Evolutionary conservation across 1,284 basidiomycete species (phyloP).

Genomic region (Cystobasidiaceae sp.): DNA sequence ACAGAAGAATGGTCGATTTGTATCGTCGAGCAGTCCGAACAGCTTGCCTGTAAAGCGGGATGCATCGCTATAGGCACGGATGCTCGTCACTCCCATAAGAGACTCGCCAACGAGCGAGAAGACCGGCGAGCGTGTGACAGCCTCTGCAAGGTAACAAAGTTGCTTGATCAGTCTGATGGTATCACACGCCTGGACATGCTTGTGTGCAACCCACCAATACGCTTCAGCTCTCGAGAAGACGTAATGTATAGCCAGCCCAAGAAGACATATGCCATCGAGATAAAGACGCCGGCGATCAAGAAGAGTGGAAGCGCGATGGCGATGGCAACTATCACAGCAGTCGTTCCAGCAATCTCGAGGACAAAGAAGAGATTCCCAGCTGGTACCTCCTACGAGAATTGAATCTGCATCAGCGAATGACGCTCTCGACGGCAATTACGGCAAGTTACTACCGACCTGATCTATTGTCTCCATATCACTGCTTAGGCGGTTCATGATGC

Average conservation of each 20-base stretch:
- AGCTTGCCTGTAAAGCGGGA: conserved; percentile 50
- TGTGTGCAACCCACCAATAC: conserved; percentile 28
- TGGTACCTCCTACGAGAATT: conserved; percentile 1
- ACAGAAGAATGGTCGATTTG: conserved; percentile 46
- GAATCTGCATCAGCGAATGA: conserved; percentile 35
- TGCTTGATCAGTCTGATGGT: not conserved
- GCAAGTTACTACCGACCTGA: conserved; percentile 43
- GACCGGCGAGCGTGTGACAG: conserved; percentile 46
- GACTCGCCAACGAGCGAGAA: conserved; percentile 46
- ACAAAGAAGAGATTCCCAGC: conserved; percentile 22
- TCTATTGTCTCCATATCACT: conserved; percentile 52
- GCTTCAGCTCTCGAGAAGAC: conserved; percentile 51
- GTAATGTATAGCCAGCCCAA: conserved; percentile 51
- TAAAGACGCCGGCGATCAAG: conserved; percentile 47
- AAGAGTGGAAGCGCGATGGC: conserved; percentile 44
- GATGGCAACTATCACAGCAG: conserved; percentile 40
- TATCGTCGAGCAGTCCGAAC: conserved; percentile 50
- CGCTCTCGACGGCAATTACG: conserved; percentile 45
- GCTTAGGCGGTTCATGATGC: conserved; percentile 52
- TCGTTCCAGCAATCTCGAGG: conserved; percentile 34
- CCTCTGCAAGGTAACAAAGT: conserved; percentile 35
- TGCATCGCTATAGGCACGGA: conserved; percentile 53
- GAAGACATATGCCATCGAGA: conserved; percentile 49
- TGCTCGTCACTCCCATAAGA: conserved; percentile 50
- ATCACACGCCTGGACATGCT: not conserved